Base-by-base conservation (phyloP, 2,329 filamentous ascomycete genomes). In the Nemania bipapillata region DNA sequence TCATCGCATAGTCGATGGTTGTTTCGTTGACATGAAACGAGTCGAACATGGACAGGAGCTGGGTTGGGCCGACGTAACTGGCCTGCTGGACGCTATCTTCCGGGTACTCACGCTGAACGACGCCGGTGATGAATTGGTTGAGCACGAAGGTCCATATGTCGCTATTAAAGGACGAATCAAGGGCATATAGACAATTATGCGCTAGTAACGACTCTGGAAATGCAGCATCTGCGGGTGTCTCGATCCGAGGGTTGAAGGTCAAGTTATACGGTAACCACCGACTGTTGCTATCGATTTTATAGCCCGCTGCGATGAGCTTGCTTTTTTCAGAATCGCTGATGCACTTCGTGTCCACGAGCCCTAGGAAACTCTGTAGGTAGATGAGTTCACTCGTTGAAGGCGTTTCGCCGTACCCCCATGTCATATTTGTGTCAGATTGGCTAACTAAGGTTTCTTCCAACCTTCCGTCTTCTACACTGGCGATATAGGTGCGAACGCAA, bases 181-280 rank as follows among this genome's bases (percentile, higher is more conserved):
- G 28, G 3, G 37, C 37, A 32, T 54, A 60, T 24, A 65, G 47
- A 12, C 63, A 65, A 20, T 49, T 17, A 4, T 59, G 55, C n/a
- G 55, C 35, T 6, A 54, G 35, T 22, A 65, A 24, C n/a, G 63
- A 60, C 8, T 60, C 24, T n/a, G 63, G 55, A 40, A 54, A 65
- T 47, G 55, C 3, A 15, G 63, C 45, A 22, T 55, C n/a, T 17
- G 22, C 26, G 20, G 35, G 35, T 4, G 35, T 54, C 8, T 32
- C 50, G 22, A 53, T 12, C 9, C 20, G 47, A n/a, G 40, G 47
- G n/a, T 59, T 52, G 24, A 53, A 37, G 22, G 63, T 60, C 40
- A 60, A 9, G 12, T 58, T 65, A 9, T 65, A 65, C 42, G 63
- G 55, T 9, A 65, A 11, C 63, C 63, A 65, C 6, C 54, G 42